These are phyloP conservation scores for Debaryomycetaceae sp. DNA, from an alignment of 1,139 yeast genomes.

Conservation along the genomic window DNA sequence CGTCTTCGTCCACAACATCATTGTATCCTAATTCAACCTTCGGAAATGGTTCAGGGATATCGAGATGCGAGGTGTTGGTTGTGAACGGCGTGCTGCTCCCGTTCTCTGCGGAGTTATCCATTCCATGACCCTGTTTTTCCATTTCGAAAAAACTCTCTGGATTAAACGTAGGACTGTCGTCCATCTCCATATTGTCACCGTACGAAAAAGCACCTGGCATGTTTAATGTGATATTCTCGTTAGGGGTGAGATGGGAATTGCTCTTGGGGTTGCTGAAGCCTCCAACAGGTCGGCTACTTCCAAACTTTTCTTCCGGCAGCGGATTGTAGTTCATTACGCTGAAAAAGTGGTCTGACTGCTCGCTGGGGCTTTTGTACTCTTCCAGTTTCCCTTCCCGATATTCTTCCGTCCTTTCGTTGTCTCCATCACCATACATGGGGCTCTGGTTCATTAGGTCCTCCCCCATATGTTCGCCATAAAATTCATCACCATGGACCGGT, in stretches of 20 bases:
- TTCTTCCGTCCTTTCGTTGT: background rate
- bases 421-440: background rate
- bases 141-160: background rate
- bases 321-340: background rate
- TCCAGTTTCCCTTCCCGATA: background rate
- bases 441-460: background rate
- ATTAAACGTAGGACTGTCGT: slow-evolving; percentile 1
- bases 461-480: background rate
- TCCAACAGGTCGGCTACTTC: background rate
- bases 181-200: background rate
- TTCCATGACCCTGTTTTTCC: background rate
- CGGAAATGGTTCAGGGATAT: background rate
- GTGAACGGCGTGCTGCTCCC: background rate
- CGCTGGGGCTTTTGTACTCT: background rate
- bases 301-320: background rate
- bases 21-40: background rate
- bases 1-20: slow-evolving; percentile 2
- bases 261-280: background rate
- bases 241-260: background rate
- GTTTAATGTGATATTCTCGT: slow-evolving; percentile 7
- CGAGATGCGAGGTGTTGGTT: background rate
- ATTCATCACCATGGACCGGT: background rate
- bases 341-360: background rate
- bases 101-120: background rate
- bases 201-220: slow-evolving; percentile 31